Conservation (phyloP, 23 red algal genomes). For the Gracilaria domingensis region DNA sequence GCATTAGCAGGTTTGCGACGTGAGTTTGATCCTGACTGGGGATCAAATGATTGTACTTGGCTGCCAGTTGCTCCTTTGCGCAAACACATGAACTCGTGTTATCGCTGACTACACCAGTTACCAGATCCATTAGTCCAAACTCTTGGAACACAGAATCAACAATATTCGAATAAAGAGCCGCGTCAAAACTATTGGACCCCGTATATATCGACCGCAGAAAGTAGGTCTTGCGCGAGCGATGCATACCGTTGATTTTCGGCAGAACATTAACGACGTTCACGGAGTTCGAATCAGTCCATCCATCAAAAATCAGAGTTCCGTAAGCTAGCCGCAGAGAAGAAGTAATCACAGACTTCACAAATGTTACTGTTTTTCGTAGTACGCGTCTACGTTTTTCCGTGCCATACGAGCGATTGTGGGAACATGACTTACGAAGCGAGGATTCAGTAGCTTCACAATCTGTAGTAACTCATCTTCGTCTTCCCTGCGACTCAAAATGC, state of each 20-base stretch:
- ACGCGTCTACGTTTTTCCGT: no score
- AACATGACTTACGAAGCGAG: no score
- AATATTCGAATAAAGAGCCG: not conserved
- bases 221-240: not conserved
- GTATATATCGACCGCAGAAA: constrained; percentile 23
- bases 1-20: not conserved
- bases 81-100: not conserved
- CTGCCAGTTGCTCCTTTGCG: not conserved
- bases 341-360: no score
- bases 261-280: not conserved
- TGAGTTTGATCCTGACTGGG: constrained; percentile 27
- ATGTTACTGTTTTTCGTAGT: no score
- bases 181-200: not conserved
- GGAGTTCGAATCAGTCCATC: not conserved
- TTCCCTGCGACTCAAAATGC: no score
- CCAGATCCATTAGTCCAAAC: not conserved
- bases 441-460: no score
- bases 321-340: no score
- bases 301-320: constrained; percentile 34
- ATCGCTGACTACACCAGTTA: not conserved
- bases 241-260: not conserved
- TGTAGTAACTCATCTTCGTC: no score
- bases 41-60: not conserved
- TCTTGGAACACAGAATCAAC: not conserved
- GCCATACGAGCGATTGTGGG: no score